These are phyloP conservation scores for Mycena leptocephala DNA, from an alignment of 768 basidiomycete genomes.

Conservation along the genomic window DNA sequence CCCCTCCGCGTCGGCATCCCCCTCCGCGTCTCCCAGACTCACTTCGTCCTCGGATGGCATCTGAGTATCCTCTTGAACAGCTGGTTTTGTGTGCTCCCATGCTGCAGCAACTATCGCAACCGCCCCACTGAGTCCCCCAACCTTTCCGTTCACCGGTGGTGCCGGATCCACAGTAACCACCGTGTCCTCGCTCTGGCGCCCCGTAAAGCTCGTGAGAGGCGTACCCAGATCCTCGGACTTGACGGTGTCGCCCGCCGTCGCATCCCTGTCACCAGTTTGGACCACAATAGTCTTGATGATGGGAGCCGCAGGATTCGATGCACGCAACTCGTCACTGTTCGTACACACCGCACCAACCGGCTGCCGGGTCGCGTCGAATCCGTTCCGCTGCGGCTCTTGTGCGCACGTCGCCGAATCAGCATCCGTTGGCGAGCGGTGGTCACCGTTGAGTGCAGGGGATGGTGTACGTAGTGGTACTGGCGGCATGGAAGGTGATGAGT, in stretches of 20 bases:
- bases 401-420: constrained; percentile 29
- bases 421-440: constrained; percentile 20
- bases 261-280: constrained; percentile 24
- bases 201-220: constrained; percentile 64
- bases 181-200: constrained; percentile 74
- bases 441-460: constrained; percentile 4
- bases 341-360: constrained; percentile 25
- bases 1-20: constrained; percentile 50
- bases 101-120: constrained; percentile 26
- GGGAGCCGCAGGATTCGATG: constrained; percentile 19
- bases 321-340: not conserved
- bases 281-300: constrained; percentile 42
- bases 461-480: constrained; percentile 13
- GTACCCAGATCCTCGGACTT: constrained; percentile 73
- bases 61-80: not conserved
- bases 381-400: constrained; percentile 22
- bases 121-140: constrained; percentile 40
- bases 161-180: constrained; percentile 57
- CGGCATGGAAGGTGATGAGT: constrained; percentile 20
- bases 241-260: constrained; percentile 45
- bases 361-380: constrained; percentile 22
- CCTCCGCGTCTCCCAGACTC: constrained; percentile 40
- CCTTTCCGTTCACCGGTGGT: constrained; percentile 45
- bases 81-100: not conserved
- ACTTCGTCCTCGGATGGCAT: constrained; percentile 16